phyloP scores from a whole-genome alignment of 768 basidiomycete genomes.

The Mycena sanguinolenta region DNA sequence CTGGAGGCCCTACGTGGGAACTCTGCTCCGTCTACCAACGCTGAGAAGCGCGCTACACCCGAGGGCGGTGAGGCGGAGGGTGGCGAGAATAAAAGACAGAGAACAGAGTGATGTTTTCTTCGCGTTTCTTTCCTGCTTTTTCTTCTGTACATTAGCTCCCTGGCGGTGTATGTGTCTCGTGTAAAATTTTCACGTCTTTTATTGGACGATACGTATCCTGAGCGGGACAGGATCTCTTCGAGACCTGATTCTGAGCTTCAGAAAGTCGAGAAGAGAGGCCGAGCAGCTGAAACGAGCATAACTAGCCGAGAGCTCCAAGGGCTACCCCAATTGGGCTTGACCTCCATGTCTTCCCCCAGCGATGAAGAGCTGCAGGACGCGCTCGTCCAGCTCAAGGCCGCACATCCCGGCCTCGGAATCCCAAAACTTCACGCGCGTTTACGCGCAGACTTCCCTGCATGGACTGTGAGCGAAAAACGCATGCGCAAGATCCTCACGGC shows the following conservation, averaged over 20 bases:
- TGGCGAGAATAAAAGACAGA: conserved; percentile 52
- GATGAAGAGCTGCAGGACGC: conserved; percentile 43
- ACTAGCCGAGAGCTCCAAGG: too few relatives aligned
- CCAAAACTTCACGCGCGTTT: conserved; percentile 6
- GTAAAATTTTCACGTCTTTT: background rate
- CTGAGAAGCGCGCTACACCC: conserved; percentile 46
- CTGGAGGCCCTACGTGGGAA: conserved; percentile 66
- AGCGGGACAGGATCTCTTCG: too few relatives aligned
- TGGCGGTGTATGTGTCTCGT: background rate
- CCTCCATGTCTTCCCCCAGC: conserved; percentile 50
- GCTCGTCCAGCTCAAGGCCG: conserved; percentile 65
- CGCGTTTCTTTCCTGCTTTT: conserved; percentile 5
- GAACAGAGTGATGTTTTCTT: conserved; percentile 54
- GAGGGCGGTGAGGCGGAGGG: conserved; percentile 47
- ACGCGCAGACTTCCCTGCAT: conserved; percentile 6
- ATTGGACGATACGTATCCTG: background rate
- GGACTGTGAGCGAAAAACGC: conserved; percentile 84
- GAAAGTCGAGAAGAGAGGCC: too few relatives aligned
- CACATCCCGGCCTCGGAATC: conserved; percentile 65
- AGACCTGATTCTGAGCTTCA: too few relatives aligned
- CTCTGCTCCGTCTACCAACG: conserved; percentile 56
- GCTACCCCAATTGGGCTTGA: background rate
- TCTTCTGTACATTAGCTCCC: conserved; percentile 14
- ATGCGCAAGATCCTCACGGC: conserved; percentile 74
- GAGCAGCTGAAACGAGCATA: too few relatives aligned